Evolutionary conservation across 2,329 filamentous ascomycete species (phyloP), one percentile per base, ranked within the genome.

Genomic region (Fonsecaea nubica): DNA sequence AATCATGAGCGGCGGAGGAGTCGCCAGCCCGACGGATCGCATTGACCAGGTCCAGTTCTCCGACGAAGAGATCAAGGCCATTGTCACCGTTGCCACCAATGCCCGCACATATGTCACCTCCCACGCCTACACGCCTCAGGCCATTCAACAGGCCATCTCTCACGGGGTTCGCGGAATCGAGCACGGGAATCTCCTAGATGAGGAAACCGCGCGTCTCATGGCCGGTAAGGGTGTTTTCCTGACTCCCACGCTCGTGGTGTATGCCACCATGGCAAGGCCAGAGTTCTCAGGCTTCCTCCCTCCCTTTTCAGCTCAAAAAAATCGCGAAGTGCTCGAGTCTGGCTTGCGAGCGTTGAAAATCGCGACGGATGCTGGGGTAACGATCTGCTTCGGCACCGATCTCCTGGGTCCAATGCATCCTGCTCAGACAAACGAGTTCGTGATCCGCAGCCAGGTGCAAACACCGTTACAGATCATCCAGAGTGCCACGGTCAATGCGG

Each of bases 1-100:
- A 74, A 85, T 89, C 68, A 88, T 88, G 85, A 79, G 79, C 0
- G 81, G 81, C 4, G 86, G 87, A 1, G 86, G 87, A 8, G 85
- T 89, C 1, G 80, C 83, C 0, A 84, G 80, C 10, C 84, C 85
- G 0, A 86, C 84, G 0, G 86, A 88, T 71, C 77, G 76, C 45
- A 76, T 88, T 10, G 80, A 83, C 7, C 80, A 83, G 70, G 75
- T 84, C 13, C 86, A 89, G 72, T 89, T 88, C 75, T 85, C 85
- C 0, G 76, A 80, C 0, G 83, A 81, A 40, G 87, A 89, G 76
- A 83, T 89, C 62, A 76, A 76, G 45, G 85, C 86, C 4, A 85
- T 88, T 55, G 77, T 78, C 4, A 81, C 80, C 30, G 81, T 83
- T 1, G 85, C 86, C 0, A 75, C 73, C 5, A 81, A 83, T 64